These are phyloP conservation scores for Monosporascus sp. DNA, from an alignment of 2,329 filamentous ascomycete species.

Conservation along the genomic window DNA sequence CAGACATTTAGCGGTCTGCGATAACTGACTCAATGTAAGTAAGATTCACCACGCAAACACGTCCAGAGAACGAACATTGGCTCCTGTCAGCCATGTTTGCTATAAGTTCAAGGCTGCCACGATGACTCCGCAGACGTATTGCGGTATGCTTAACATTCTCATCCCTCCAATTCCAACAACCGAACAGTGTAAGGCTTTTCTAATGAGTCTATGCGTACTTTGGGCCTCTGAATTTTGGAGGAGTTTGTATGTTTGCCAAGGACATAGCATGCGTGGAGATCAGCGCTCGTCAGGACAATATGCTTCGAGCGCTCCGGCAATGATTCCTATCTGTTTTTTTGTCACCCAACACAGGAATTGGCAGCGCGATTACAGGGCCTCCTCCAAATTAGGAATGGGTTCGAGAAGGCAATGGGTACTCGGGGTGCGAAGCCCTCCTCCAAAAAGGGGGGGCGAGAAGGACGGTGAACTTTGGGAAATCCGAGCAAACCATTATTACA, in stretches of 20 bases:
- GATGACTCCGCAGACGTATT: constrained; percentile 7
- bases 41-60: neutral
- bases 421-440: constrained; percentile 31
- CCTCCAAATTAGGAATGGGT: constrained; percentile 31
- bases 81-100: neutral
- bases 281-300: constrained; percentile 24
- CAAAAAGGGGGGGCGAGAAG: constrained; percentile 35
- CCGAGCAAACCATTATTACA: constrained; percentile 27
- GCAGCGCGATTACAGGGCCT: constrained; percentile 15
- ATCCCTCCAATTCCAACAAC: constrained; percentile 14
- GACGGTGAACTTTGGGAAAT: constrained; percentile 30
- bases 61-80: neutral
- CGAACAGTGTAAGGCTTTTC: constrained; percentile 16
- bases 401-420: constrained; percentile 32
- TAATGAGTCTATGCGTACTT: constrained; percentile 17
- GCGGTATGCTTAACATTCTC: constrained; percentile 15
- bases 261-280: constrained; percentile 24
- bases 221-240: constrained; percentile 22
- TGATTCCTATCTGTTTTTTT: constrained; percentile 45
- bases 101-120: constrained; percentile 3
- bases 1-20: neutral
- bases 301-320: constrained; percentile 47
- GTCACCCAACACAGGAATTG: constrained; percentile 23
- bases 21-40: too few species aligned
- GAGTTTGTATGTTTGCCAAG: constrained; percentile 18